Evolutionary conservation across 495 filamentous ascomycete genomes (phyloP).

Genomic region (Hypoxylon fragiforme): DNA sequence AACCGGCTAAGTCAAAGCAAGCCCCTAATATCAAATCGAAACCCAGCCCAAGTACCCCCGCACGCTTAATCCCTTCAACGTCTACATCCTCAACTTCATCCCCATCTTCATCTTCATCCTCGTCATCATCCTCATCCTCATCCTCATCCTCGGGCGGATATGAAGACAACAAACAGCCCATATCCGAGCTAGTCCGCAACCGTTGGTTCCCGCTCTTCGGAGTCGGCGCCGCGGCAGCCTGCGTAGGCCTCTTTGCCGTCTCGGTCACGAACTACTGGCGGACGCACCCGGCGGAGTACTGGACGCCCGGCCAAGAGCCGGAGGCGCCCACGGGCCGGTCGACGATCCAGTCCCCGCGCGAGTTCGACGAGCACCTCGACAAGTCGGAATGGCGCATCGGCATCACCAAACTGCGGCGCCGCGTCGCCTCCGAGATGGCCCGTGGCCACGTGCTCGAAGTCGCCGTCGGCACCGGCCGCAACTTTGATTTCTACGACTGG

Average conservation of each 20-base stretch:
- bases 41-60: no score
- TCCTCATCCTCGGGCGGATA: conserved; percentile 2
- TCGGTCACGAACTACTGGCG: conserved; percentile 30
- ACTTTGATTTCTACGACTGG: conserved; percentile 73
- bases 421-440: conserved; percentile 60
- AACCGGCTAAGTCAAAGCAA: not conserved
- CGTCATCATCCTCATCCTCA: not conserved
- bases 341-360: conserved; percentile 47
- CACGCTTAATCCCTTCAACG: conserved; percentile 11
- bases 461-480: conserved; percentile 88
- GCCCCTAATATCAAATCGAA: not conserved
- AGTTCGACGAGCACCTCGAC: conserved; percentile 67
- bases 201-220: conserved; percentile 38
- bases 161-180: conserved; percentile 16
- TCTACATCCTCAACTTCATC: not conserved
- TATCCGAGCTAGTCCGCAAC: conserved; percentile 25
- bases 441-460: conserved; percentile 86
- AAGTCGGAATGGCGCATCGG: conserved; percentile 68
- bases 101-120: not conserved
- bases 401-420: conserved; percentile 61
- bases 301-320: conserved; percentile 33
- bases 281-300: conserved; percentile 24
- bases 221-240: conserved; percentile 29
- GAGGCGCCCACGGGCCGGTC: conserved; percentile 34
- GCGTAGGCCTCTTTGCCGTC: conserved; percentile 37